Evolutionary conservation across 208 protist species (phyloP).

Genomic region (Spironucleus salmonicida): DNA sequence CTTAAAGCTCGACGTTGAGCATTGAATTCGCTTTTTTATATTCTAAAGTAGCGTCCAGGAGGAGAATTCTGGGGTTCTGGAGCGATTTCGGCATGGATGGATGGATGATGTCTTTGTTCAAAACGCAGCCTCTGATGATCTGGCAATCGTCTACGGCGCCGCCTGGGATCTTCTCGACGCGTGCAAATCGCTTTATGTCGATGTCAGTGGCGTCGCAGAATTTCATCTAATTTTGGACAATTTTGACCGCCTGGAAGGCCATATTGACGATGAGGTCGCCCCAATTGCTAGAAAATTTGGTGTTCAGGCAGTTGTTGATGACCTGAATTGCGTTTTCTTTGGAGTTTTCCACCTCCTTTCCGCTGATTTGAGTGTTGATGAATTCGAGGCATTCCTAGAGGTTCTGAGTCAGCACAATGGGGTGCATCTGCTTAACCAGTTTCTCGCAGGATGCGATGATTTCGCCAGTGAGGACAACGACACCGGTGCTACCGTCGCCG

Average conservation of each 20-base stretch:
- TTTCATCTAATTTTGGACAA: constrained; percentile 61
- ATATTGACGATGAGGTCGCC: constrained; percentile 83
- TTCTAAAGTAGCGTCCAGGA: constrained; percentile 94
- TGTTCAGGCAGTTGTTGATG: constrained; percentile 79
- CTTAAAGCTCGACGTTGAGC: constrained; percentile 82
- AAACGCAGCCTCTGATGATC: constrained; percentile 92
- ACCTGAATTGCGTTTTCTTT: constrained; percentile 60
- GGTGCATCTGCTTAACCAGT: constrained; percentile 93
- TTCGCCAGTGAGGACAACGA: constrained; percentile 88
- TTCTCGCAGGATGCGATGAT: constrained; percentile 81
- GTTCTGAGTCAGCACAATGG: constrained; percentile 85
- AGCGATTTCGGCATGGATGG: constrained; percentile 87
- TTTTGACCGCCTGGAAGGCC: constrained; percentile 86
- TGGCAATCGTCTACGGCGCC: constrained; percentile 85
- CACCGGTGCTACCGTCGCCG: constrained; percentile 98
- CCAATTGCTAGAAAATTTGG: constrained; percentile 87
- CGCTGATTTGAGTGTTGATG: too few relatives aligned
- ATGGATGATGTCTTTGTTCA: constrained; percentile 99
- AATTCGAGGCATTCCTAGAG: constrained; percentile 82
- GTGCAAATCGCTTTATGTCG: constrained; percentile 72
- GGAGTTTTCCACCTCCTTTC: too few relatives aligned
- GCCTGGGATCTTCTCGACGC: constrained; percentile 73
- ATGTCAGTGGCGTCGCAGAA: constrained; percentile 72
- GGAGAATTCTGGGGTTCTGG: constrained; percentile 88
- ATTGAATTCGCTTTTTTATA: constrained; percentile 97